A percentile compares a stretch with the other conserved stretches of the same genome.
These are phyloP conservation scores for Penicillium sp. DNA, from an alignment of 2,329 filamentous ascomycete species.

Conservation along the genomic window DNA sequence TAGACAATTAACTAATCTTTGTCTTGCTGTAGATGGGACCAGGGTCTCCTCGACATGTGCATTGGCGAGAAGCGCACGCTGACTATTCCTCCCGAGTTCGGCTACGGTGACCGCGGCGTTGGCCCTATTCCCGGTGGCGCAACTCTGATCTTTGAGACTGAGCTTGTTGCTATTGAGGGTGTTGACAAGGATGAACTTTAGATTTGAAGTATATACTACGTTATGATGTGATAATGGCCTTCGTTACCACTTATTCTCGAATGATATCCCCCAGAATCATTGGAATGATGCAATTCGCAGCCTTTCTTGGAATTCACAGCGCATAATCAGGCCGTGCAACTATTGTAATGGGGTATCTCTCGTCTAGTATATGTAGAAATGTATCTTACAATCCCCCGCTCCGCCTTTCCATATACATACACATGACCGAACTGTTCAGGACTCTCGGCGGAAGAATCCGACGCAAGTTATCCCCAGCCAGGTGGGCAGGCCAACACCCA, in stretches of 20 bases:
- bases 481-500: background rate
- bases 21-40: slow-evolving; percentile 71
- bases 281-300: slow-evolving; percentile 1
- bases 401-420: slow-evolving; percentile 6
- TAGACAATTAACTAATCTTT: background rate
- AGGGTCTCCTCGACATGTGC: slow-evolving; percentile 91
- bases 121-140: slow-evolving; percentile 84
- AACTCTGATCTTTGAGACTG: slow-evolving; percentile 90
- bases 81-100: slow-evolving; percentile 85
- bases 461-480: background rate
- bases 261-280: slow-evolving; percentile 9
- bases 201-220: slow-evolving; percentile 15
- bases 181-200: slow-evolving; percentile 60
- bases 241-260: background rate
- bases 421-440: slow-evolving; percentile 1
- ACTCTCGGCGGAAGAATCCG: background rate
- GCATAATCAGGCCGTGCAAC: background rate
- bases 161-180: slow-evolving; percentile 82
- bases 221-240: background rate
- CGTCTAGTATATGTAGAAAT: slow-evolving; percentile 25
- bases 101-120: slow-evolving; percentile 76
- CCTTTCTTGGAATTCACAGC: background rate
- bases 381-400: slow-evolving; percentile 12
- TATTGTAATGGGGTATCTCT: slow-evolving; percentile 25
- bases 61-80: slow-evolving; percentile 90